phyloP scores from a whole-genome alignment of 2,329 filamentous ascomycete genomes.

The Corniculantispora saksenae region DNA sequence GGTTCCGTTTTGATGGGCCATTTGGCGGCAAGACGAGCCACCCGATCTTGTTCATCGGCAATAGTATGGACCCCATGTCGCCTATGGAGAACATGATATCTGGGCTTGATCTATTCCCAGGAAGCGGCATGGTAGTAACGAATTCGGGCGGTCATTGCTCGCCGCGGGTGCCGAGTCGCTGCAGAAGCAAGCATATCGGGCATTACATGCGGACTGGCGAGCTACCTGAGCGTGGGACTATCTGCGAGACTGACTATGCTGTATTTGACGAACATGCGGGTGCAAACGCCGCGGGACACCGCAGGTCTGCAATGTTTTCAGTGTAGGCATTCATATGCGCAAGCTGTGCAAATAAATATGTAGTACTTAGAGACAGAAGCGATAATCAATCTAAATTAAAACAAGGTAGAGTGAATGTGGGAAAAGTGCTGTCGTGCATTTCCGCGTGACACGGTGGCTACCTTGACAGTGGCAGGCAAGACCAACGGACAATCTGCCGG shows the following conservation, averaged over 20 bases:
- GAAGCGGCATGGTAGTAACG: not conserved
- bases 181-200: not conserved
- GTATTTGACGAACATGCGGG: not conserved
- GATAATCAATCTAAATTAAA: too few species aligned
- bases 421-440: too few species aligned
- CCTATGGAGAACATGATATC: not conserved
- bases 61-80: not conserved
- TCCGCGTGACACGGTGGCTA: too few species aligned
- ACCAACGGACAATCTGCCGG: too few species aligned
- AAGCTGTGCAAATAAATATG: too few species aligned
- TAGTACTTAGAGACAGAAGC: too few species aligned
- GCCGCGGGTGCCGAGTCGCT: not conserved
- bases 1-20: not conserved
- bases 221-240: not conserved
- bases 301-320: too few species aligned
- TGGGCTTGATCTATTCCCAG: not conserved
- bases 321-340: too few species aligned
- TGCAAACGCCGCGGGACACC: too few species aligned
- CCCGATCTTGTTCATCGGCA: not conserved
- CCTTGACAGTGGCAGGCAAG: too few species aligned
- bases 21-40: constrained; percentile 5
- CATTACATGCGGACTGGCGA: not conserved
- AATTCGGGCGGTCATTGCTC: not conserved
- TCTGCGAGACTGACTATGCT: not conserved
- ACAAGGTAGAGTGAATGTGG: too few species aligned